These are phyloP conservation scores for Linum tenue DNA, from an alignment of 345 rosid species.

Conservation along the genomic window DNA sequence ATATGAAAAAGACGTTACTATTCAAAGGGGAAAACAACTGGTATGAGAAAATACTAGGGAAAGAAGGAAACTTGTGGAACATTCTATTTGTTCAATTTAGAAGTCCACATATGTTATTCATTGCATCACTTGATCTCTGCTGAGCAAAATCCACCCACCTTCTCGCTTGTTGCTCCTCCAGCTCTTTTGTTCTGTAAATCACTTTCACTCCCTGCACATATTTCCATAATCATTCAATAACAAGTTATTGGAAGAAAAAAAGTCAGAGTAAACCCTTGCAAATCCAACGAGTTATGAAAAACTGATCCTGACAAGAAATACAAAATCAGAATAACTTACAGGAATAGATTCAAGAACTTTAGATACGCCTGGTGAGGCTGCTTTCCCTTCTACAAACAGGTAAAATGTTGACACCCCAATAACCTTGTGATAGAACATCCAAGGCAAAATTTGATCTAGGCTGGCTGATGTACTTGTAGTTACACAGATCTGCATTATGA, in stretches of 20 bases:
- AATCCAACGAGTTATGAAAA: neutral
- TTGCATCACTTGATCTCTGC: neutral
- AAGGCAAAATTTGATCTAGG: constrained; percentile 6
- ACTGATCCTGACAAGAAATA: neutral
- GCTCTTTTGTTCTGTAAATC: constrained; percentile 23
- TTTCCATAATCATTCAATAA: constrained; percentile 6
- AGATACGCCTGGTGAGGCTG: constrained; percentile 8
- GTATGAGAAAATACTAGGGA: neutral
- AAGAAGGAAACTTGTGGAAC: neutral
- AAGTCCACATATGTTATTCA: constrained; percentile 11
- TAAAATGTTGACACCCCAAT: constrained; percentile 7
- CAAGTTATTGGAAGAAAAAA: neutral
- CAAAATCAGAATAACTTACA: constrained; percentile 2
- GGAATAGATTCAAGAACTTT: constrained; percentile 11
- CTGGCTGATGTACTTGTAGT: constrained; percentile 7
- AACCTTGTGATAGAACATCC: constrained; percentile 11
- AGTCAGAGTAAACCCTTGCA: constrained; percentile 9
- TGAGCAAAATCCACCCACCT: constrained; percentile 8
- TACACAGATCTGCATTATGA: constrained; percentile 1
- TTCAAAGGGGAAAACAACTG: neutral
- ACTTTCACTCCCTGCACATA: constrained; percentile 26
- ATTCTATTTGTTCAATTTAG: constrained; percentile 5
- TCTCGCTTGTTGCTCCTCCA: constrained; percentile 29
- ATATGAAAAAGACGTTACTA: neutral
- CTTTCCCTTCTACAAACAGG: constrained; percentile 11